Percentiles rank a stretch among this genome's conserved stretches.
phyloP scores from a whole-genome alignment of 2,329 filamentous ascomycete species.

The Diaporthe australafricana region DNA sequence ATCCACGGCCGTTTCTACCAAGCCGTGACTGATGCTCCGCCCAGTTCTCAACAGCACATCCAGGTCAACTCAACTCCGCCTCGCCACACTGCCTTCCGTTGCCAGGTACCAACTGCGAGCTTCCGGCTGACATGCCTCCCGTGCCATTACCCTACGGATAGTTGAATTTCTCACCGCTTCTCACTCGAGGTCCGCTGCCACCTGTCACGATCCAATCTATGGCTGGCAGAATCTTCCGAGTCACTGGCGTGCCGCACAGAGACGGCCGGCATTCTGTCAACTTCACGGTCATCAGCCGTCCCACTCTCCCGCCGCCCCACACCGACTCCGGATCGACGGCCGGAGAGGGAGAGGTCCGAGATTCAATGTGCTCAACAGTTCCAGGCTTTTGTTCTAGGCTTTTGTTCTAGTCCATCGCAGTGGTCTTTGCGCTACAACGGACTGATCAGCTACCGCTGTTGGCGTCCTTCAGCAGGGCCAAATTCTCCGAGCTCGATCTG shows the following conservation, averaged over 20 bases:
- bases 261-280: background rate
- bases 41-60: background rate
- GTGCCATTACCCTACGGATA: background rate
- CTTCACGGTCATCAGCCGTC: constrained; percentile 3
- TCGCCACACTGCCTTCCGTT: background rate
- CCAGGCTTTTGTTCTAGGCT: background rate
- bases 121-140: background rate
- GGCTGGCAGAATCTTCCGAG: background rate
- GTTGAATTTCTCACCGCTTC: constrained; percentile 13
- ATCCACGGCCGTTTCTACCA: background rate
- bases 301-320: background rate
- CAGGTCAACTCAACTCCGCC: background rate
- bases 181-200: background rate
- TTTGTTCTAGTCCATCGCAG: background rate
- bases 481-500: background rate
- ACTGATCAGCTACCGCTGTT: background rate
- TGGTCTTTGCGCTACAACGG: background rate
- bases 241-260: background rate
- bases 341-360: background rate
- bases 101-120: background rate
- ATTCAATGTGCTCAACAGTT: background rate
- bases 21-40: constrained; percentile 2
- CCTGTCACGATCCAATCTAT: background rate
- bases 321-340: constrained; percentile 12
- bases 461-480: background rate